Percentiles rank a stretch among this genome's conserved stretches.
These are phyloP conservation scores for Dujonia santamariae DNA, from an alignment of 1,139 yeast species.

Conservation along the genomic window DNA sequence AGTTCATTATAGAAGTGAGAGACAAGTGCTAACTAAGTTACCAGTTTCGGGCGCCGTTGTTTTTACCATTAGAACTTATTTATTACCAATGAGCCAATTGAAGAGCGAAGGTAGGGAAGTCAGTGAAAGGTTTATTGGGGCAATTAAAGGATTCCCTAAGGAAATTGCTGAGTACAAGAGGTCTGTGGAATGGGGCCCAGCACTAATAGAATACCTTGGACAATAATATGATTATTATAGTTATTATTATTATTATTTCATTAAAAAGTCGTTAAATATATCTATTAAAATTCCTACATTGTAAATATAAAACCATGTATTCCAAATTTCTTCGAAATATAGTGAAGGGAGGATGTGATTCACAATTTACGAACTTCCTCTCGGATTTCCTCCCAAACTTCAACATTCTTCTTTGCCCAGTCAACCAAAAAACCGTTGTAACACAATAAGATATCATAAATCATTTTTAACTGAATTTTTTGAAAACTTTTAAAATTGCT, in stretches of 20 bases:
- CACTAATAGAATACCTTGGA: slow-evolving; percentile 29
- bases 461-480: slow-evolving; percentile 43
- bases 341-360: slow-evolving; percentile 2
- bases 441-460: slow-evolving; percentile 41
- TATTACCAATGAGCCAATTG: slow-evolving; percentile 56
- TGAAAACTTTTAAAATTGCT: slow-evolving; percentile 52
- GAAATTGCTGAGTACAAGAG: slow-evolving; percentile 39
- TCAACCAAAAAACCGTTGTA: slow-evolving; percentile 58
- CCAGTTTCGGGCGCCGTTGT: slow-evolving; percentile 53
- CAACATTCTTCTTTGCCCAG: slow-evolving; percentile 71
- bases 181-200: slow-evolving; percentile 39
- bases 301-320: neutral
- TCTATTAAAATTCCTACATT: neutral
- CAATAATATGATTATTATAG: neutral
- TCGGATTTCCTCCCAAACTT: slow-evolving; percentile 70
- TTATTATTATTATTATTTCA: neutral
- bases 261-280: slow-evolving; percentile 1
- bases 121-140: slow-evolving; percentile 36
- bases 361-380: slow-evolving; percentile 33
- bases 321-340: no score
- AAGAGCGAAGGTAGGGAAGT: slow-evolving; percentile 51
- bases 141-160: slow-evolving; percentile 36
- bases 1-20: slow-evolving; percentile 58
- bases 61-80: slow-evolving; percentile 64
- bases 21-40: slow-evolving; percentile 58